Evolutionary conservation across 2,329 filamentous ascomycete genomes (phyloP).

Genomic region (Verticillium dahliae): DNA sequence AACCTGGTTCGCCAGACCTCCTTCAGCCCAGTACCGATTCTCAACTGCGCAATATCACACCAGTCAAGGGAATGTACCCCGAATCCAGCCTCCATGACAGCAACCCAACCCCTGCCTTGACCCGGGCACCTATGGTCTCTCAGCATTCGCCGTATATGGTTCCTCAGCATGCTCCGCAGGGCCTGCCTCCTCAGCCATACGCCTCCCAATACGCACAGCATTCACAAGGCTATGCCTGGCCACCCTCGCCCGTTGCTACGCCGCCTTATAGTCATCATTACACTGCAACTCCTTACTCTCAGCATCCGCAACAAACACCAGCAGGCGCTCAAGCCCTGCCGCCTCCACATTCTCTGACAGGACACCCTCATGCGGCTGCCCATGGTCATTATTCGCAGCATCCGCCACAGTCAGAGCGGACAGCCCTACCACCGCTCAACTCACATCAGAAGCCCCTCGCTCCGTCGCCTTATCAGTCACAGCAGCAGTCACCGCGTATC

Average conservation of each 20-base stretch:
- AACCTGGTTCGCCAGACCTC: constrained; percentile 65
- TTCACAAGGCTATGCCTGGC: constrained; percentile 41
- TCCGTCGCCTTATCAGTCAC: constrained; percentile 22
- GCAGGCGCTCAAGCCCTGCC: constrained; percentile 4
- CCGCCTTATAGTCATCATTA: constrained; percentile 48
- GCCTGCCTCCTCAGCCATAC: constrained; percentile 28
- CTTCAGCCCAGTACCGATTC: constrained; percentile 79
- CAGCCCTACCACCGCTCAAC: constrained; percentile 29
- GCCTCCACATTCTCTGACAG: constrained; percentile 15
- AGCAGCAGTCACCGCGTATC: constrained; percentile 23
- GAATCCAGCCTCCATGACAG: constrained; percentile 89
- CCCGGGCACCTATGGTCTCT: constrained; percentile 60
- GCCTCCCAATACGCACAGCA: constrained; percentile 28
- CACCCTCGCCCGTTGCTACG: constrained; percentile 48
- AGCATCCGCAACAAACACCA: constrained; percentile 17
- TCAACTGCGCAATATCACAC: constrained; percentile 71
- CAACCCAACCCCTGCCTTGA: constrained; percentile 73
- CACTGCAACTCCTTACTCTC: constrained; percentile 26
- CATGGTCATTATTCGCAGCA: constrained; percentile 23
- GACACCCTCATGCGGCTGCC: constrained; percentile 18
- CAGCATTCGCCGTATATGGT: constrained; percentile 29
- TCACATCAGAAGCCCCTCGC: constrained; percentile 19
- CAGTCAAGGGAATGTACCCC: constrained; percentile 92
- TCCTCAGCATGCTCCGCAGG: constrained; percentile 23
- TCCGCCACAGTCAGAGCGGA: constrained; percentile 20